phyloP scores from a whole-genome alignment of 106 monocot genomes.

The Platanthera guangdongensis region DNA sequence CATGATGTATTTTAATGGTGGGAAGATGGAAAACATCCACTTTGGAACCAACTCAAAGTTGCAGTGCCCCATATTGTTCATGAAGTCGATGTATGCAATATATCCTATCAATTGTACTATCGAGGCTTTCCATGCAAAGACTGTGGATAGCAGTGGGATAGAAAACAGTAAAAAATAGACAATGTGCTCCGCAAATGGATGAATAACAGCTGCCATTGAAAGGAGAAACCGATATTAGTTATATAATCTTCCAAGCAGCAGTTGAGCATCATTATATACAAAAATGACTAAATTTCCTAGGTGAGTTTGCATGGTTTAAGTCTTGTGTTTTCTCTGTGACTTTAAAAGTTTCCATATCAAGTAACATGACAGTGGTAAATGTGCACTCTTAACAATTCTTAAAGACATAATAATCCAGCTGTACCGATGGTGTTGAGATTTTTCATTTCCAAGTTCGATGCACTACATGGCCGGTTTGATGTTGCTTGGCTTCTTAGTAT shows the following conservation, averaged over 20 bases:
- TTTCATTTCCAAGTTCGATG: background rate
- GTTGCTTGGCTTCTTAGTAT: background rate
- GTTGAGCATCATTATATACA: background rate
- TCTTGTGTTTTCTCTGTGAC: background rate
- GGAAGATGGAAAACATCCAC: conserved; percentile 52
- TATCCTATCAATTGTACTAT: conserved; percentile 16
- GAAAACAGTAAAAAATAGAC: conserved; percentile 41
- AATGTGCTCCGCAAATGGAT: conserved; percentile 62
- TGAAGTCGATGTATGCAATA: conserved; percentile 54
- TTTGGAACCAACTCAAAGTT: conserved; percentile 71
- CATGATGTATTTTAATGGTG: conserved; percentile 83
- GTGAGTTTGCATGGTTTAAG: background rate
- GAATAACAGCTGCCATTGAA: conserved; percentile 50
- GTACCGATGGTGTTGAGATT: too few relatives aligned
- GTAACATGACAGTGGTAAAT: background rate
- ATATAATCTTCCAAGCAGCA: background rate
- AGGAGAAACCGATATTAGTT: background rate
- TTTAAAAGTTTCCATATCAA: background rate
- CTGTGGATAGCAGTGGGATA: conserved; percentile 35
- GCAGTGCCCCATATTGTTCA: conserved; percentile 89
- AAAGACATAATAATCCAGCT: background rate
- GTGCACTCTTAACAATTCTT: background rate
- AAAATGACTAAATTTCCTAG: background rate
- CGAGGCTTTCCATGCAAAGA: conserved; percentile 31
- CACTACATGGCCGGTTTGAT: background rate